Percentiles rank a stretch among this genome's conserved stretches.
phyloP scores from a whole-genome alignment of 2,329 filamentous ascomycete species.

The Neopestalotiopsis sp. region DNA sequence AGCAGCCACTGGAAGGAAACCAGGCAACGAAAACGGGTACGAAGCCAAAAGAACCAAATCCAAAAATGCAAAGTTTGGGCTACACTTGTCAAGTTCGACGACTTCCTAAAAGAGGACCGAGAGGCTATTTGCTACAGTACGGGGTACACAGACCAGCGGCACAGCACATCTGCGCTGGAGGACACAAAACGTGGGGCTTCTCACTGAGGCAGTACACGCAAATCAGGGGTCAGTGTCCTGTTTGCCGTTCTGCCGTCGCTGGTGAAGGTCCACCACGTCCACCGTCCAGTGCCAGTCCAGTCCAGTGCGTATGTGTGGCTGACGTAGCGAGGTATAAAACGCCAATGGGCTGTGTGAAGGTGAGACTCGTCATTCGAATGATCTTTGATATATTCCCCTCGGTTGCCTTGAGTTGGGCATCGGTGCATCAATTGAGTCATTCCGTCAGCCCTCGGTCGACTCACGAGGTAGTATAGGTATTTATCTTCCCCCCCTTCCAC shows the following conservation, averaged over 20 bases:
- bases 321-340: neutral
- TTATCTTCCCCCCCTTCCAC: neutral
- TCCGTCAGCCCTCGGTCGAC: neutral
- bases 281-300: no score
- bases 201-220: slow-evolving; percentile 14
- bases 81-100: neutral
- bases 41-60: neutral
- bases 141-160: neutral
- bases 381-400: neutral
- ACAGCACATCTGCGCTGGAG: neutral
- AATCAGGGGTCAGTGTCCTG: slow-evolving; percentile 6
- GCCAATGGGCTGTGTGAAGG: neutral
- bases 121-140: neutral
- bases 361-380: neutral
- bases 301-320: no score
- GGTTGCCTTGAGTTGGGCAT: neutral
- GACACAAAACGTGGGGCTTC: slow-evolving; percentile 12
- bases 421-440: neutral
- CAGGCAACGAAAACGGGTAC: neutral
- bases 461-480: neutral
- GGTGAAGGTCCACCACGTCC: no score
- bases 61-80: neutral
- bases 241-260: slow-evolving; percentile 8
- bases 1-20: neutral
- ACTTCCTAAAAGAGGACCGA: neutral